phyloP scores from a whole-genome alignment of 2,329 filamentous ascomycete species.

The Colletotrichum chrysophilum region DNA sequence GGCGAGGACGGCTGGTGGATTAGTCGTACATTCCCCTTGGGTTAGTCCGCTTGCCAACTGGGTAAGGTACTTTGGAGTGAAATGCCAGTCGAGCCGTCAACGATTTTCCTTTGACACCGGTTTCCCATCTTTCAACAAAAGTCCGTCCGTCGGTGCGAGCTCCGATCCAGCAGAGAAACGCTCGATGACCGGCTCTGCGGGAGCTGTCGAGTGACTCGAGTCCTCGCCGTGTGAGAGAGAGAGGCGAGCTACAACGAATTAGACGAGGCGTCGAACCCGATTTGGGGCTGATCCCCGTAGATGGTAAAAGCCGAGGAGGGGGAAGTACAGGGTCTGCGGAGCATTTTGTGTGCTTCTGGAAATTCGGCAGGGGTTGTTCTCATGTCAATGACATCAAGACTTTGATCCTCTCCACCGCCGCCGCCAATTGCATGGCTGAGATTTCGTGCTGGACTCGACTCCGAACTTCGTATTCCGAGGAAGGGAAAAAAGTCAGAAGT shows the following conservation, averaged over 20 bases:
- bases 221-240: background rate
- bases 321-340: background rate
- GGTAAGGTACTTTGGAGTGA: background rate
- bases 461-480: background rate
- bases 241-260: background rate
- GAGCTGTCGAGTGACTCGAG: background rate
- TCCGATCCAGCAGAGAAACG: conserved; percentile 3
- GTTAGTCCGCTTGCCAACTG: background rate
- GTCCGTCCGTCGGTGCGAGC: background rate
- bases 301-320: background rate
- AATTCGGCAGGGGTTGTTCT: background rate
- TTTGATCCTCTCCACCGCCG: background rate
- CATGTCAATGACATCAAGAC: conserved; percentile 21
- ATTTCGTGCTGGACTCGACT: background rate
- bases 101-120: background rate
- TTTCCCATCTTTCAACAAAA: background rate
- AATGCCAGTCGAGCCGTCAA: background rate
- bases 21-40: background rate
- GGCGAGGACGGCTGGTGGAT: background rate
- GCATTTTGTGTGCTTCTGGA: background rate
- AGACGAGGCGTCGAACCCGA: background rate
- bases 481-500: background rate
- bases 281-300: background rate
- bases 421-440: background rate
- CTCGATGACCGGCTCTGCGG: background rate